These are phyloP conservation scores for Solanum pimpinellifolium DNA, from an alignment of 257 asterid species.

Conservation along the genomic window DNA sequence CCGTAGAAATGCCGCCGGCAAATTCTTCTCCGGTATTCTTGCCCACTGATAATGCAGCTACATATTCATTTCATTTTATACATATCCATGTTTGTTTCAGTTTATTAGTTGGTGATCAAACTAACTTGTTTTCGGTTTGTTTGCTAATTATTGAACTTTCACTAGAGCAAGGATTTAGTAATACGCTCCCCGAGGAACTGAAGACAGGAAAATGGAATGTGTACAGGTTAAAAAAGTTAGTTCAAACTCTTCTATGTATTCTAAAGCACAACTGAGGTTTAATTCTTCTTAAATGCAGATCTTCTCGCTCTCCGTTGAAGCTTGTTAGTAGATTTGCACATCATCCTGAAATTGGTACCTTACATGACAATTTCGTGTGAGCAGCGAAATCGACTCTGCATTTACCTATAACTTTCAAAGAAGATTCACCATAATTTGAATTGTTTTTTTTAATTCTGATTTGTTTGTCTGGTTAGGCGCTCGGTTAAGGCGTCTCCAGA, in stretches of 20 bases:
- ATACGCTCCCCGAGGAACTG: conserved; percentile 56
- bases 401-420: neutral
- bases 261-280: neutral
- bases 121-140: neutral
- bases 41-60: neutral
- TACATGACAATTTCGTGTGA: conserved; percentile 63
- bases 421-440: neutral
- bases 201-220: conserved; percentile 69
- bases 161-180: conserved; percentile 58
- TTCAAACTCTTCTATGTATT: neutral
- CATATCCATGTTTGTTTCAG: neutral
- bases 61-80: neutral
- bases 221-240: conserved; percentile 28
- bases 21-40: neutral
- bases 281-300: conserved; percentile 21
- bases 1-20: conserved; percentile 17
- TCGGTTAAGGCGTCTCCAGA: conserved; percentile 6
- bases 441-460: neutral
- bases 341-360: conserved; percentile 55
- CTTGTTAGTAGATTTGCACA: conserved; percentile 35
- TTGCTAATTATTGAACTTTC: neutral
- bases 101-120: neutral
- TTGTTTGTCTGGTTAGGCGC: neutral
- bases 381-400: neutral
- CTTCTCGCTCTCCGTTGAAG: conserved; percentile 35